phyloP scores from a whole-genome alignment of 2,329 filamentous ascomycete species.

The Aspergillus sp. region DNA sequence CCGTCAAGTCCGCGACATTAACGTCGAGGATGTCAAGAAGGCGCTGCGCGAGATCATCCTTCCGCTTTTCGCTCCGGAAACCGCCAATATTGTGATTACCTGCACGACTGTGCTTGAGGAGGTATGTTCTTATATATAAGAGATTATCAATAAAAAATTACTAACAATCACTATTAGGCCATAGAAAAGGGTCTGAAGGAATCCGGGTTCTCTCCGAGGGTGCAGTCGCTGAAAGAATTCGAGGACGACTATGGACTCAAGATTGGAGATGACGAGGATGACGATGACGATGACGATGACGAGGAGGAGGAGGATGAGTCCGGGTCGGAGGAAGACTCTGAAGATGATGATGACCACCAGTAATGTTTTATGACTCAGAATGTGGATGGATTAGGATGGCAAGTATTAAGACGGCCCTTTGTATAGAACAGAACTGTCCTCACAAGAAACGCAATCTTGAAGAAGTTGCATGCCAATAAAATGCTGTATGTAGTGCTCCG shows the following conservation, averaged over 20 bases:
- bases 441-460: neutral
- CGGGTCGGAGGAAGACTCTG: neutral
- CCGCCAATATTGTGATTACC: constrained; percentile 82
- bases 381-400: neutral
- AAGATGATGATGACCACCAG: neutral
- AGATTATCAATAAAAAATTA: constrained; percentile 12
- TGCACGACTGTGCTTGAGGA: constrained; percentile 84
- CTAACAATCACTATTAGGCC: constrained; percentile 52
- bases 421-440: neutral
- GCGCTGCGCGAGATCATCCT: constrained; percentile 74
- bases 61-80: constrained; percentile 75
- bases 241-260: constrained; percentile 87
- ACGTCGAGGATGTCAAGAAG: constrained; percentile 70
- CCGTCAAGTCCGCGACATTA: constrained; percentile 73
- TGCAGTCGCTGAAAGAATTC: constrained; percentile 74
- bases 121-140: constrained; percentile 57
- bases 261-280: constrained; percentile 56
- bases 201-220: constrained; percentile 76
- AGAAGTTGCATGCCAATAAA: neutral
- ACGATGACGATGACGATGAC: constrained; percentile 38
- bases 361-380: neutral
- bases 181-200: constrained; percentile 72
- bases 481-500: neutral
- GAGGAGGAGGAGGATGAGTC: neutral
- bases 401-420: neutral